Evolutionary conservation across 805 yeast species (phyloP), one percentile per base, ranked within the genome.

Genomic region (Starmera amethionina): DNA sequence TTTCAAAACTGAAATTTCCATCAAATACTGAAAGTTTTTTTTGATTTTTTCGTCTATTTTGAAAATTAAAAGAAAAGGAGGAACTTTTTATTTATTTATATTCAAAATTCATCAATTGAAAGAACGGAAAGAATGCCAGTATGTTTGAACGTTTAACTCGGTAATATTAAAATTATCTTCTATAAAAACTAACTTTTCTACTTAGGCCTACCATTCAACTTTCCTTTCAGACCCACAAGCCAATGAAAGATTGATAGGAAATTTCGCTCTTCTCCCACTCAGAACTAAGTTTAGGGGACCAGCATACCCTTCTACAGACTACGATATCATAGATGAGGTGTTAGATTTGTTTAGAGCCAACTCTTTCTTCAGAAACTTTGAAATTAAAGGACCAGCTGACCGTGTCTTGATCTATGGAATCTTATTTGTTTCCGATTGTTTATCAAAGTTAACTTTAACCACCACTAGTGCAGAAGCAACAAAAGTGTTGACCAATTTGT

Each of bases 321-420:
- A 89, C 58, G 99, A 93, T 63, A 84, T 93, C 42, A 73, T 85
- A 42, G 99, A 93, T 60, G 99, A 93, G 60, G 73, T 79, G 25
- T 65, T 93, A 40, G 97, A 93, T 62, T 70, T 93, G 41, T 93
- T 93, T 64, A 73, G 98, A 49, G 96, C 97, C 52, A 93, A 93
- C 62, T 84, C 96, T 11, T 90, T 93, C 64, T 93, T 93, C 75
- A 83, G 85, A 59, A 93, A 93, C 69, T 93, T 93, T 60, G 98
- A 93, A 65, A 89, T 93, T 66, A 87, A 87, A 60, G 96, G 96
- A 11, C 84, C 95, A 18, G 82, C 96, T 4, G 99, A 93, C 60
- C 73, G 99, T 49, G 74, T 90, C 10, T 68, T 93, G 44, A 89
- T 94, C 51, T 93, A 93, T 60, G 99, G 98, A 16, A 93, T 93